A percentile compares a stretch with the other conserved stretches of the same genome.
Evolutionary conservation across 495 filamentous ascomycete genomes (phyloP).

Genomic region (Aspergillus sparsus): DNA sequence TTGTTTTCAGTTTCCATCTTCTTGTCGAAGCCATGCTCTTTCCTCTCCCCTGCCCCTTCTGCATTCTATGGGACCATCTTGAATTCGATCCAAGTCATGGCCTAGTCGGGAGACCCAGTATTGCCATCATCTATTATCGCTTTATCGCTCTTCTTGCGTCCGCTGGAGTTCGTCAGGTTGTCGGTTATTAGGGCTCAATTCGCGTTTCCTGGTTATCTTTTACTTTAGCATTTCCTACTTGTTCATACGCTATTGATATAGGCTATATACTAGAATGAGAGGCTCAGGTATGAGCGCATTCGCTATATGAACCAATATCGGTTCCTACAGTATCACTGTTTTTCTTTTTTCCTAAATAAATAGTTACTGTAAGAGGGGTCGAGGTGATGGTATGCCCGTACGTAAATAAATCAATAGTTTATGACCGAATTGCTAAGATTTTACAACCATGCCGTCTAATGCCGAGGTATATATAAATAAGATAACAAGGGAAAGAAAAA

Average conservation of each 20-base stretch:
- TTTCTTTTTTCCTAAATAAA: background rate
- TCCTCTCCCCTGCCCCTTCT: background rate
- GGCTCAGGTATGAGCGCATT: background rate
- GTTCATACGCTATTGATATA: conserved; percentile 3
- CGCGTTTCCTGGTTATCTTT: background rate
- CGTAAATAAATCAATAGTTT: background rate
- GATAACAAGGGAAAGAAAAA: background rate
- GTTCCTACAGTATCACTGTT: background rate
- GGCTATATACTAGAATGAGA: background rate
- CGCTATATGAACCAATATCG: background rate
- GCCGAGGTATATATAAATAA: too few species aligned
- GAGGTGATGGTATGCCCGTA: background rate
- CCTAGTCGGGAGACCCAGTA: too few species aligned
- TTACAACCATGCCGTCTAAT: background rate
- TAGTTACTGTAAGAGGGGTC: background rate
- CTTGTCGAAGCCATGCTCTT: background rate
- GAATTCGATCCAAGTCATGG: background rate
- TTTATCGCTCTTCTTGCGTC: background rate
- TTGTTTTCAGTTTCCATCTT: background rate
- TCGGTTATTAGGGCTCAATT: background rate
- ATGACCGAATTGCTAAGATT: background rate
- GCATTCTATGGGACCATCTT: background rate
- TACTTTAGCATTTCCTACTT: conserved; percentile 11
- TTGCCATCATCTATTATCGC: background rate
- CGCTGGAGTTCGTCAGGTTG: background rate